phyloP scores from a whole-genome alignment of 768 basidiomycete species.

The Guyanaporus albipodus region DNA sequence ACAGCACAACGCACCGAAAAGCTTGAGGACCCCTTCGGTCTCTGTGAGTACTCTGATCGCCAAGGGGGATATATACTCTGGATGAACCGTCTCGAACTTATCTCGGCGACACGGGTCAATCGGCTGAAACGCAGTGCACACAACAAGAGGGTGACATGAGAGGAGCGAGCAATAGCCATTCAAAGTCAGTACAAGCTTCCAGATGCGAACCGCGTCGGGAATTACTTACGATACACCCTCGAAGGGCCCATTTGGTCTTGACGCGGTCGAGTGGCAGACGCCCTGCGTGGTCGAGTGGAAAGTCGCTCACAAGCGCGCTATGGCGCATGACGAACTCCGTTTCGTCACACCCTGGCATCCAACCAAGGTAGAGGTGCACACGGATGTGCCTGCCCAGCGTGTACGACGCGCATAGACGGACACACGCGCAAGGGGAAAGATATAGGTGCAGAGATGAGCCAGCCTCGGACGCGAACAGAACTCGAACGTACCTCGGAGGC shows the following conservation, averaged over 20 bases:
- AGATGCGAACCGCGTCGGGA: too few species aligned
- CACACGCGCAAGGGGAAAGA: too few species aligned
- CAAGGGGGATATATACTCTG: slow-evolving; percentile 25
- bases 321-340: slow-evolving; percentile 26
- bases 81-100: slow-evolving; percentile 19
- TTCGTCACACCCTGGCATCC: slow-evolving; percentile 29
- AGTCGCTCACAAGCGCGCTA: slow-evolving; percentile 25
- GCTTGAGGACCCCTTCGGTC: slow-evolving; percentile 23
- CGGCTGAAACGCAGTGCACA: too few species aligned
- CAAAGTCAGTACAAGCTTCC: too few species aligned
- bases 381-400: slow-evolving; percentile 23
- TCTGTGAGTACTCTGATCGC: slow-evolving; percentile 27
- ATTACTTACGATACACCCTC: slow-evolving; percentile 23
- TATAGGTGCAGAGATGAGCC: too few species aligned
- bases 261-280: slow-evolving; percentile 16
- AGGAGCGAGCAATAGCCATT: too few species aligned
- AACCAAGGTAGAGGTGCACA: slow-evolving; percentile 30
- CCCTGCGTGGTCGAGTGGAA: slow-evolving; percentile 24
- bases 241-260: slow-evolving; percentile 21
- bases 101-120: slow-evolving; percentile 23
- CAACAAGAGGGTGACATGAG: too few species aligned
- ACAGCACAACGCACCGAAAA: slow-evolving; percentile 18
- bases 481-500: slow-evolving; percentile 13
- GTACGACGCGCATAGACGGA: too few species aligned
- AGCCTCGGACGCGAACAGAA: too few species aligned